Conservation (phyloP, 139 green algal genomes). For the Picocystis salinarum region DNA sequence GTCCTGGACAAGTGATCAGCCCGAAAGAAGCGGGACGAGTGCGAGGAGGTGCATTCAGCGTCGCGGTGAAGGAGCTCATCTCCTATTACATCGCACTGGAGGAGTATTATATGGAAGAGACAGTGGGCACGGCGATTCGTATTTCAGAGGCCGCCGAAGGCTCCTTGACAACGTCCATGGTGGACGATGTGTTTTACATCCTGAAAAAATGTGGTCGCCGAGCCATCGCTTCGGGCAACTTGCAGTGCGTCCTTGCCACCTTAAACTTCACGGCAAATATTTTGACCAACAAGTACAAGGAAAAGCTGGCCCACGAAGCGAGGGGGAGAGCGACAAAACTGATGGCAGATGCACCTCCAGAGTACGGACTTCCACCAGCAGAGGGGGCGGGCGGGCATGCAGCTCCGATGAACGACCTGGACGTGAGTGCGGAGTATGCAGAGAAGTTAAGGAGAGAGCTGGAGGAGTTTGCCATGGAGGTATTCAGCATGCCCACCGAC, state of each 20-base stretch:
- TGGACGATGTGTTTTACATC: slow-evolving; percentile 93
- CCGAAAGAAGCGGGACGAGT: slow-evolving; percentile 6
- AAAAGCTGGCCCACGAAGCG: slow-evolving; percentile 24
- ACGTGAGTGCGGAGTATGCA: slow-evolving; percentile 54
- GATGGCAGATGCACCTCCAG: slow-evolving; percentile 6
- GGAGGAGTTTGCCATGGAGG: slow-evolving; percentile 23
- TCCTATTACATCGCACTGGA: slow-evolving; percentile 73
- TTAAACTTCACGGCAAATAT: slow-evolving; percentile 30
- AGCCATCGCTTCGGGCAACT: slow-evolving; percentile 34
- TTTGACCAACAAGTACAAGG: slow-evolving; percentile 25
- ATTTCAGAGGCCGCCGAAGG: slow-evolving; percentile 54
- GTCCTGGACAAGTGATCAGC: slow-evolving; percentile 13
- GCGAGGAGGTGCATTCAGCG: slow-evolving; percentile 38
- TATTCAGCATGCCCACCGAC: slow-evolving; percentile 13
- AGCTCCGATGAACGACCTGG: slow-evolving; percentile 54
- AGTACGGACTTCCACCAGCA: slow-evolving; percentile 4
- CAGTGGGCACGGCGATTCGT: slow-evolving; percentile 58
- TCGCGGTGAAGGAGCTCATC: slow-evolving; percentile 53
- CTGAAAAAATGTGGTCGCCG: slow-evolving; percentile 54
- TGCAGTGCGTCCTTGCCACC: slow-evolving; percentile 12
- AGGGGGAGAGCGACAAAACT: slow-evolving; percentile 10
- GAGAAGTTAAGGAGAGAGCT: slow-evolving; percentile 63
- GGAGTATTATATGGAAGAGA: slow-evolving; percentile 81
- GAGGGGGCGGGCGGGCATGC: slow-evolving; percentile 12
- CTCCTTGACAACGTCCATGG: slow-evolving; percentile 53